phyloP scores from a whole-genome alignment of 495 filamentous ascomycete genomes.

The Xylaria longipes region DNA sequence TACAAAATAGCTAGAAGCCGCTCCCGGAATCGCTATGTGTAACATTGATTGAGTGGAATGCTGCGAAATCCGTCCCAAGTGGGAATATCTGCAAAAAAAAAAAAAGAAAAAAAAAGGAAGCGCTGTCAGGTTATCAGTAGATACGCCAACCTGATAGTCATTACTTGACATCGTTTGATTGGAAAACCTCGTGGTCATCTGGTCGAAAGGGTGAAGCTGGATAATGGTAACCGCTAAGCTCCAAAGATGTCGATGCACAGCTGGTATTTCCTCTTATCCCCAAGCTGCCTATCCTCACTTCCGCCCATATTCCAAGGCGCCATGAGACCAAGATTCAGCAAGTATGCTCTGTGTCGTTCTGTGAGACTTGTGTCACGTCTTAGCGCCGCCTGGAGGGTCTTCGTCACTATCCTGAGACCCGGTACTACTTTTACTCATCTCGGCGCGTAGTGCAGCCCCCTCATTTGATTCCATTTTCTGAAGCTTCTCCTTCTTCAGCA shows the following conservation, averaged over 20 bases:
- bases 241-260: neutral
- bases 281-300: neutral
- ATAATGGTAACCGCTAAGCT: neutral
- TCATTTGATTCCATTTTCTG: conserved; percentile 63
- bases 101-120: conserved; percentile 1
- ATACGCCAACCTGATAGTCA: neutral
- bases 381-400: conserved; percentile 39
- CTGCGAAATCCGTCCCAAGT: neutral
- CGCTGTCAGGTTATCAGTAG: neutral
- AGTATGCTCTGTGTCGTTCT: neutral
- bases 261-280: neutral
- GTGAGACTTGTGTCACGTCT: conserved; percentile 36
- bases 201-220: neutral
- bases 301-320: conserved; percentile 14
- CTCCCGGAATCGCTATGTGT: conserved; percentile 9
- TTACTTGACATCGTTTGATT: neutral
- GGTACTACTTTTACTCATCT: conserved; percentile 36
- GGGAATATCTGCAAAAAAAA: neutral
- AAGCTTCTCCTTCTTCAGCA: conserved; percentile 56
- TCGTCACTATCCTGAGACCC: conserved; percentile 43
- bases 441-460: conserved; percentile 52
- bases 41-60: conserved; percentile 13
- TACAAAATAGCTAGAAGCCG: conserved; percentile 20
- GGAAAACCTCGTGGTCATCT: conserved; percentile 4
- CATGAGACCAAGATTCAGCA: neutral